A percentile compares a stretch with the other conserved stretches of the same genome.
Conservation (phyloP, 1,284 basidiomycete species). For the Caloboletus inedulis region DNA sequence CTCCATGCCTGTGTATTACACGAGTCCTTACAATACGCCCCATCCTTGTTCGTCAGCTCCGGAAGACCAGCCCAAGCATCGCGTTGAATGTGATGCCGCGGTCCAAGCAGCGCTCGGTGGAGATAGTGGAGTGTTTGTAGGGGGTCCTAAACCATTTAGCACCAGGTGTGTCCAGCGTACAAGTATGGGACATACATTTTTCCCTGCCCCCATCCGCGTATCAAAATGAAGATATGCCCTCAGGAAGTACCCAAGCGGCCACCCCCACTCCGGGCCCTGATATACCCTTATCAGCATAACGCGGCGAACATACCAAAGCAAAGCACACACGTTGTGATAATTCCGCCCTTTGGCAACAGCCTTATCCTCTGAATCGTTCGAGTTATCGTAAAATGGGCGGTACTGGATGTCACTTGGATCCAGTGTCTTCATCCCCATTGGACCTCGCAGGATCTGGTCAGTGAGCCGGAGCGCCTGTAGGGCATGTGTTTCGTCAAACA, state of each 20-base stretch:
- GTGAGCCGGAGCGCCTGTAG: constrained; percentile 74
- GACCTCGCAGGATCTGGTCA: constrained; percentile 74
- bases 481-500: constrained; percentile 83
- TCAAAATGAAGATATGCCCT: constrained; percentile 91
- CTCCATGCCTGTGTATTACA: constrained; percentile 94
- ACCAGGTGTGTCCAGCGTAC: not conserved
- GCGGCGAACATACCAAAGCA: not conserved
- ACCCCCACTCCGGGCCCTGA: constrained; percentile 88
- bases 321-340: constrained; percentile 66
- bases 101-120: constrained; percentile 65
- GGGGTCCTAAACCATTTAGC: constrained; percentile 48
- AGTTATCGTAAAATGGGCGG: constrained; percentile 86
- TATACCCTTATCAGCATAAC: constrained; percentile 8
- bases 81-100: constrained; percentile 69
- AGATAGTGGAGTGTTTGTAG: constrained; percentile 76
- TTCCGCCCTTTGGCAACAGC: constrained; percentile 89
- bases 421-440: constrained; percentile 92
- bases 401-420: constrained; percentile 86
- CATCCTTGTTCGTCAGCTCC: constrained; percentile 86
- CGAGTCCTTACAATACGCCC: constrained; percentile 78
- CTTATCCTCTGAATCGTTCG: constrained; percentile 82
- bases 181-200: constrained; percentile 50
- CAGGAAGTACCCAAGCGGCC: constrained; percentile 94
- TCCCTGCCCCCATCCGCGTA: constrained; percentile 54
- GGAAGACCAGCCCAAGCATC: constrained; percentile 91